Conservation (phyloP, 148 eudicot genomes). For the Diospyros kaki region DNA sequence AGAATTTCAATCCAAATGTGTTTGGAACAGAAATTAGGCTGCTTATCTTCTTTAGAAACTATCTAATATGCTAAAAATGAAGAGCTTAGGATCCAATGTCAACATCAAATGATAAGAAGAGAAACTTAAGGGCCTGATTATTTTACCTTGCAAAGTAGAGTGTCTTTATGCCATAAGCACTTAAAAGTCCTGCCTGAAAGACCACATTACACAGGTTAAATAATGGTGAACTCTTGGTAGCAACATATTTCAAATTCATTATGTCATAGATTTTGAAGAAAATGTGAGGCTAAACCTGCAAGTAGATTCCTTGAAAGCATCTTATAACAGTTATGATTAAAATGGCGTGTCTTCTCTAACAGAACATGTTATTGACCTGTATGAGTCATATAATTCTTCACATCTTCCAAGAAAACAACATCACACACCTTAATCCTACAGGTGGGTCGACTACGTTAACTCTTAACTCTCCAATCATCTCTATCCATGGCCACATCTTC, state of each 20-base stretch:
- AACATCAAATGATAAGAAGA: neutral
- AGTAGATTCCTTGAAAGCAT: no score
- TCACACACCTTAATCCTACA: no score
- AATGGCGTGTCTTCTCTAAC: no score
- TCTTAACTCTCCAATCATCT: no score
- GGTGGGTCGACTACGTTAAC: no score
- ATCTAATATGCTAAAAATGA: no score
- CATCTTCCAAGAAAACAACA: neutral
- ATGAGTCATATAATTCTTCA: neutral
- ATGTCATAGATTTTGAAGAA: neutral
- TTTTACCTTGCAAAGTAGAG: constrained; percentile 84
- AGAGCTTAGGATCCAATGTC: neutral
- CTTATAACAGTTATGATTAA: no score
- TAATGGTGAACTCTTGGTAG: neutral
- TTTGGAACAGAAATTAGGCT: no score
- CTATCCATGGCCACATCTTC: no score
- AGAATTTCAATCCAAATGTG: no score
- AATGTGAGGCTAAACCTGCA: neutral
- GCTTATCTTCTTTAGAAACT: no score
- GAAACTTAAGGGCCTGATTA: constrained; percentile 1
- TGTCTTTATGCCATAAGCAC: constrained; percentile 81
- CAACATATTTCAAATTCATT: neutral
- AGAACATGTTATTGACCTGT: neutral
- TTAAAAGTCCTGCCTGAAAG: constrained; percentile 74
- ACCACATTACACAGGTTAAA: constrained; percentile 20